Conservation (phyloP, 2,329 filamentous ascomycete species). For the Basipetospora chlamydospora region DNA sequence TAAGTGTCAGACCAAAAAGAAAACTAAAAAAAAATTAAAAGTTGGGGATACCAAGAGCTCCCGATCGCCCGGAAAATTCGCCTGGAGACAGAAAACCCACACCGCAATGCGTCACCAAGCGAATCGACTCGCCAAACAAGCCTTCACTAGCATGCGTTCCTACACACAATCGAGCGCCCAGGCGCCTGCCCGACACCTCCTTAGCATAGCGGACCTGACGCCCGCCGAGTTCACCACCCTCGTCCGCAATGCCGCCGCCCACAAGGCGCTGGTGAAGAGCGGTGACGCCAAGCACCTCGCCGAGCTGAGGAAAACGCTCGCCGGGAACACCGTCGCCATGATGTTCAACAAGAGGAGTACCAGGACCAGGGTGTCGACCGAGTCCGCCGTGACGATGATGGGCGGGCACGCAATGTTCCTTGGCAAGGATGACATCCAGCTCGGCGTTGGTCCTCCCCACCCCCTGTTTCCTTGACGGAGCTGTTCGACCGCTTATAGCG, state of each 20-base stretch:
- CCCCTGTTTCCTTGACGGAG: too few relatives aligned
- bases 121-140: conserved; percentile 2
- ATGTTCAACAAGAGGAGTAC: conserved; percentile 96
- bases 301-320: conserved; percentile 45
- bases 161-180: not conserved
- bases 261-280: conserved; percentile 67
- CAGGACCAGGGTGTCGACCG: conserved; percentile 82
- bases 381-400: conserved; percentile 76
- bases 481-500: too few relatives aligned
- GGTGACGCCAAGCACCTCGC: conserved; percentile 37
- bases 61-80: too few relatives aligned
- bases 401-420: conserved; percentile 94
- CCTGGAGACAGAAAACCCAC: not conserved
- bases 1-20: not conserved
- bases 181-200: conserved; percentile 58
- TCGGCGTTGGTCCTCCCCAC: conserved; percentile 48
- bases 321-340: conserved; percentile 76
- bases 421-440: conserved; percentile 88
- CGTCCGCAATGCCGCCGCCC: conserved; percentile 63
- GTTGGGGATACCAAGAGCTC: too few relatives aligned
- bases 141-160: not conserved
- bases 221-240: conserved; percentile 66
- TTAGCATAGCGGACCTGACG: conserved; percentile 79
- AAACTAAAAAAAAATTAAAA: too few relatives aligned
- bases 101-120: conserved; percentile 3